phyloP scores from a whole-genome alignment of 352 stramenopile genomes.

The Phytophthora melonis region DNA sequence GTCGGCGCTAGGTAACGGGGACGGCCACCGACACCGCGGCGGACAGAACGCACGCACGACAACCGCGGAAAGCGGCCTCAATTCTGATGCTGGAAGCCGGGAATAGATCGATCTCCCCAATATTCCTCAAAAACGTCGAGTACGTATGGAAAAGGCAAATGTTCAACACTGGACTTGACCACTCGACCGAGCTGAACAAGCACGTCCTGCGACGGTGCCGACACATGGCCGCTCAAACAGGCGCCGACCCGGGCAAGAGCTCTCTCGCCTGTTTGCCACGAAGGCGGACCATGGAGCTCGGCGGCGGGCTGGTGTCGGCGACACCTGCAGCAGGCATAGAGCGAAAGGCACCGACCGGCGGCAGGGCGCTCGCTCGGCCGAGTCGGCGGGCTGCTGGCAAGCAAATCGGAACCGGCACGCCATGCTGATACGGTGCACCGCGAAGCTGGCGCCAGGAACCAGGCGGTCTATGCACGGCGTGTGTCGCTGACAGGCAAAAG shows the following conservation, averaged over 20 bases:
- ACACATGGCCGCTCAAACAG: constrained; percentile 21
- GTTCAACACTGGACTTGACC: neutral
- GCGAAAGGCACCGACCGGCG: constrained; percentile 12
- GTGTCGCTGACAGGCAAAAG: constrained; percentile 9
- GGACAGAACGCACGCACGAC: constrained; percentile 14
- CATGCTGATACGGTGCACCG: constrained; percentile 37
- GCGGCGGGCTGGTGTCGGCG: neutral
- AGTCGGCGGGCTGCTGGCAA: neutral
- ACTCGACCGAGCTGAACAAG: neutral
- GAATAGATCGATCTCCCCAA: neutral
- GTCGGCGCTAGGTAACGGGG: constrained; percentile 15
- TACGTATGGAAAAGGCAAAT: neutral
- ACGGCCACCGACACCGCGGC: neutral
- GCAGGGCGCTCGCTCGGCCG: neutral
- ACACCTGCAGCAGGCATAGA: constrained; percentile 11
- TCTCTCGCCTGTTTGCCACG: constrained; percentile 31
- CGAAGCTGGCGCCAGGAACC: constrained; percentile 25
- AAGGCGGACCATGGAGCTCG: constrained; percentile 18
- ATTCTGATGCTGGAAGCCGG: constrained; percentile 16
- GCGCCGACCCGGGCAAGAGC: constrained; percentile 34
- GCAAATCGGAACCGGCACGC: constrained; percentile 18
- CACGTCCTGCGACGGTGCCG: neutral
- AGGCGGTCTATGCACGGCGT: constrained; percentile 29
- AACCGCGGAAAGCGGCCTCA: neutral
- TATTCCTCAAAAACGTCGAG: constrained; percentile 1